phyloP scores from a whole-genome alignment of 2,329 filamentous ascomycete species.

The Falciphora oryzae region DNA sequence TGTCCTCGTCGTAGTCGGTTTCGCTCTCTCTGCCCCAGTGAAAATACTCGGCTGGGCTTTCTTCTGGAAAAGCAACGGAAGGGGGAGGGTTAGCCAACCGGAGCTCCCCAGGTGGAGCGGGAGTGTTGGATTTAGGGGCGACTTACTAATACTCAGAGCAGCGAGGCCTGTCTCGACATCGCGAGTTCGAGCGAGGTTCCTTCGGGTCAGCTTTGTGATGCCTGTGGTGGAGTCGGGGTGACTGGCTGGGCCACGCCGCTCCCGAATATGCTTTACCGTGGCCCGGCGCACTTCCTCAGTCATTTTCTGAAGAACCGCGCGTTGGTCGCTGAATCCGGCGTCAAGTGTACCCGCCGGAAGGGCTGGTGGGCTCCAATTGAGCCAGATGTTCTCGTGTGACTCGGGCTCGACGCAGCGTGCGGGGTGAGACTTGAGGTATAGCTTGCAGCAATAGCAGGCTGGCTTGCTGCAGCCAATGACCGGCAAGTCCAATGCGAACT shows the following conservation, averaged over 20 bases:
- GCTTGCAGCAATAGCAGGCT: constrained; percentile 42
- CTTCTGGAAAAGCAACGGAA: background rate
- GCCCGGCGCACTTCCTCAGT: background rate
- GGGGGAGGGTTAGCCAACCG: background rate
- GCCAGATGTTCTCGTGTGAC: constrained; percentile 34
- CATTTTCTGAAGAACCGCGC: background rate
- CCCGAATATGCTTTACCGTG: background rate
- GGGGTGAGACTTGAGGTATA: constrained; percentile 38
- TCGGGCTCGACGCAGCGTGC: constrained; percentile 24
- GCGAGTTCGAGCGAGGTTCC: background rate
- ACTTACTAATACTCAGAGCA: background rate
- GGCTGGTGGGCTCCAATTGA: constrained; percentile 32
- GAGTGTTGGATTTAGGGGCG: background rate
- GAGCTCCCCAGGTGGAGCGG: background rate
- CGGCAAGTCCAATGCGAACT: constrained; percentile 32
- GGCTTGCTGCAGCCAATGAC: constrained; percentile 48
- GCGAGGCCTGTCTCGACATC: background rate
- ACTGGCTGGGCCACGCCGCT: background rate
- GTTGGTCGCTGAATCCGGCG: background rate
- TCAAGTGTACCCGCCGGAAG: background rate
- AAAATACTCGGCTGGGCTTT: background rate
- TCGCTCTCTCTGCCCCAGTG: background rate
- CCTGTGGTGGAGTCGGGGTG: constrained; percentile 4
- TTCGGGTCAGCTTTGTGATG: background rate
- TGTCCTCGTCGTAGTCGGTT: too few species aligned